These are phyloP conservation scores for Diplotaxis tenuifolia DNA, from an alignment of 345 rosid genomes.

Conservation along the genomic window DNA sequence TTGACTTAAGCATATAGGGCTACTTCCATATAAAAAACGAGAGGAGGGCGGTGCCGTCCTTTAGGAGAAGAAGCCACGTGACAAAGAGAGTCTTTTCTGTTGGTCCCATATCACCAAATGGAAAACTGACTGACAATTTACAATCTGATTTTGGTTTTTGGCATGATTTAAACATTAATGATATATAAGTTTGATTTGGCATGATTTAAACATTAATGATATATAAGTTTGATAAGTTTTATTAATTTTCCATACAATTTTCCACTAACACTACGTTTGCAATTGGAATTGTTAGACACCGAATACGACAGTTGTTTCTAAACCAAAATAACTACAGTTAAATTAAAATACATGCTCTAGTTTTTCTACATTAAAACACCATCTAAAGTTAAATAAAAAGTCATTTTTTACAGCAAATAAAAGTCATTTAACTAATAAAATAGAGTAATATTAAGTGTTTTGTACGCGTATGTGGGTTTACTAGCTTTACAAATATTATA, in stretches of 20 bases:
- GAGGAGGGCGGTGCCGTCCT: constrained; percentile 40
- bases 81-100: not conserved
- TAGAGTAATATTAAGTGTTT: too few species aligned
- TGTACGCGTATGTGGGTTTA: too few species aligned
- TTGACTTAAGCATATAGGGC: not conserved
- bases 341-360: too few species aligned
- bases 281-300: not conserved
- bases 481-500: too few species aligned
- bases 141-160: not conserved
- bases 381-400: too few species aligned
- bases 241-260: not conserved
- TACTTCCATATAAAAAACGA: constrained; percentile 6
- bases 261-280: not conserved
- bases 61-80: constrained; percentile 33
- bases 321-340: too few species aligned
- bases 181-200: not conserved
- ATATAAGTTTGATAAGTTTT: not conserved
- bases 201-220: not conserved
- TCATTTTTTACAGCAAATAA: too few species aligned
- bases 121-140: not conserved
- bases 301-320: not conserved
- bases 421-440: too few species aligned
- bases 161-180: not conserved
- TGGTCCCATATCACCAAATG: constrained; percentile 35
- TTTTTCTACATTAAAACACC: too few species aligned